Percentiles rank a stretch among this genome's conserved stretches.
These are phyloP conservation scores for Triticum aestivum DNA, from an alignment of 176 grass and related monocot genomes.

Conservation along the genomic window DNA sequence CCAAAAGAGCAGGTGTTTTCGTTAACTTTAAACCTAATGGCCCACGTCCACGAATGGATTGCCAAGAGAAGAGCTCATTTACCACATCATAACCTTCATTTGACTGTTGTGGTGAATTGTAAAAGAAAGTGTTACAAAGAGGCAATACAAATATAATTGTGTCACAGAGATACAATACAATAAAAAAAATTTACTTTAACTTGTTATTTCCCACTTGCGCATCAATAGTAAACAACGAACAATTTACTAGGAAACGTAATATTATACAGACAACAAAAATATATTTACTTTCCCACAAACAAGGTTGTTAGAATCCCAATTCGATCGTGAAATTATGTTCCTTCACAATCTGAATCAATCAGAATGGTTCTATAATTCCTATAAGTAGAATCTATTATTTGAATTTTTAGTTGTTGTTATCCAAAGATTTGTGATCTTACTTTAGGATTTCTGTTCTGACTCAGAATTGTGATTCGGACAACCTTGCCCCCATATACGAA, in stretches of 20 bases:
- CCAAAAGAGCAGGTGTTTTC: not conserved
- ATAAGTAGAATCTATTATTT: too few species aligned
- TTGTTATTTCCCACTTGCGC: not conserved
- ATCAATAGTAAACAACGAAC: not conserved
- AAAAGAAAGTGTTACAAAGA: not conserved
- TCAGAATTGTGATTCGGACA: too few species aligned
- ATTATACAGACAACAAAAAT: not conserved
- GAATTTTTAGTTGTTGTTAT: too few species aligned
- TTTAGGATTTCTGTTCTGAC: too few species aligned
- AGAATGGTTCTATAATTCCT: too few species aligned
- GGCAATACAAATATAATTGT: not conserved
- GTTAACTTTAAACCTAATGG: constrained; percentile 11
- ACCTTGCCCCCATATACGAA: not conserved
- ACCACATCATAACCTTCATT: not conserved
- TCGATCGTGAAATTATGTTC: too few species aligned
- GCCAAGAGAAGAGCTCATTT: not conserved
- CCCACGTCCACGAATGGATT: not conserved
- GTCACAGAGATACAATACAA: not conserved
- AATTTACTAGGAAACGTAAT: not conserved
- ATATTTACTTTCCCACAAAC: not conserved
- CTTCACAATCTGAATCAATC: too few species aligned
- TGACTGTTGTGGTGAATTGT: not conserved
- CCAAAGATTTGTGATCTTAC: too few species aligned
- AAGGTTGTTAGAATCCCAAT: too few species aligned
- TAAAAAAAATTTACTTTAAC: too few species aligned